phyloP scores from a whole-genome alignment of 805 yeast genomes.

The Ogataea allantospora region DNA sequence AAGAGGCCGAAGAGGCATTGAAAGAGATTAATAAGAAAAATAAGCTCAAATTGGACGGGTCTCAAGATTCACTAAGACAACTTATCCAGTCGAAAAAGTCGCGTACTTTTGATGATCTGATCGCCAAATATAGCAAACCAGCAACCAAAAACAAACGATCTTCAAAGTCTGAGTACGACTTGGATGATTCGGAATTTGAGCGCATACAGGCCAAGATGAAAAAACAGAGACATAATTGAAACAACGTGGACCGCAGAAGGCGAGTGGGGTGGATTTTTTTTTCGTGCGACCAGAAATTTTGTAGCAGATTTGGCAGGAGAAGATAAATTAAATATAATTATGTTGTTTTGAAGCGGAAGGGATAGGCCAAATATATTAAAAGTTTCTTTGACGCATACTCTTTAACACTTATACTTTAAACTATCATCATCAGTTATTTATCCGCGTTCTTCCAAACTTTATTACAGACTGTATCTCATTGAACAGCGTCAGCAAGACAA shows the following conservation, averaged over 20 bases:
- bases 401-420: neutral
- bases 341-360: constrained; percentile 13
- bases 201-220: constrained; percentile 39
- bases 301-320: constrained; percentile 13
- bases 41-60: constrained; percentile 28
- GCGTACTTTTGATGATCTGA: constrained; percentile 44
- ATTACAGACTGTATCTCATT: neutral
- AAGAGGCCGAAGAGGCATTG: constrained; percentile 54
- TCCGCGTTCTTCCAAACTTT: neutral
- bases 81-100: constrained; percentile 50
- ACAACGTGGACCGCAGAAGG: constrained; percentile 1
- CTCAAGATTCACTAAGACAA: constrained; percentile 43
- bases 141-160: constrained; percentile 20
- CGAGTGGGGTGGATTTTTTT: constrained; percentile 3
- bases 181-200: constrained; percentile 52
- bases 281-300: constrained; percentile 9
- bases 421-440: neutral
- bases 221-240: constrained; percentile 11
- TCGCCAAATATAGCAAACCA: constrained; percentile 46
- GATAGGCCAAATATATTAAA: neutral
- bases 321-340: constrained; percentile 9
- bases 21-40: constrained; percentile 36
- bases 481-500: constrained; percentile 1
- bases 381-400: neutral
- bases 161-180: constrained; percentile 31